Evolutionary conservation across 2,329 filamentous ascomycete species (phyloP), one percentile per base, ranked within the genome.

Genomic region (Escovopsis weberi): DNA sequence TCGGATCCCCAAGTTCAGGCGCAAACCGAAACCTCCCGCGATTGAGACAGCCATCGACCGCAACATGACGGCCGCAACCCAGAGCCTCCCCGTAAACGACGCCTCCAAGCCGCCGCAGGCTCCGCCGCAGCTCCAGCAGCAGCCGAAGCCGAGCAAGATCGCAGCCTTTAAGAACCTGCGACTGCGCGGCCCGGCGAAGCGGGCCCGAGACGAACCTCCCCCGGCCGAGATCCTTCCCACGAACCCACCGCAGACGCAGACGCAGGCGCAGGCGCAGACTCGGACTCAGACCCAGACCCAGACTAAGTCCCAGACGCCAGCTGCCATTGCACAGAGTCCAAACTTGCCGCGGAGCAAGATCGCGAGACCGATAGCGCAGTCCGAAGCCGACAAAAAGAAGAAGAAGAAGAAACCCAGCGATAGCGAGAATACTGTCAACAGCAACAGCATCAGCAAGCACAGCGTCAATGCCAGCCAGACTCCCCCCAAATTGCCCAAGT

Each of bases 101-200:
- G 50, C 51, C 43, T 32, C 34, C 37, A 8, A 5, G 7, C 19
- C n/a, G 50, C 56, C 12, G 12, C 15, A 37, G n/a, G 35, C 10
- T 3, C 50, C 50, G 30, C 49, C 47, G 37, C 48, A 19, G 38
- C 37, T 19, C 18, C 39, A 28, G 43, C 39, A 45, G n/a, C 37
- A 34, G 10, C 28, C 28, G 11, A 7, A 43, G 26, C 47, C 54
- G 26, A 45, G 47, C 33, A 60, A 60, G 43, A 60, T 58, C 36
- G 59, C 62, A 15, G 56, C 68, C 35, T 69, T 72, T 40, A 63
- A 65, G 35, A 61, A 59, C 47, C 59, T 72, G 44, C 62, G 66
- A 41, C 59, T 71, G 41, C 63, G 65, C 42, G 57, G 61, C 42
- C 61, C 66, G 23, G 58, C 63, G 42, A 72, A 72, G 57, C 66